Conservation (phyloP, 352 stramenopile genomes). For the Phytophthora ramorum region DNA sequence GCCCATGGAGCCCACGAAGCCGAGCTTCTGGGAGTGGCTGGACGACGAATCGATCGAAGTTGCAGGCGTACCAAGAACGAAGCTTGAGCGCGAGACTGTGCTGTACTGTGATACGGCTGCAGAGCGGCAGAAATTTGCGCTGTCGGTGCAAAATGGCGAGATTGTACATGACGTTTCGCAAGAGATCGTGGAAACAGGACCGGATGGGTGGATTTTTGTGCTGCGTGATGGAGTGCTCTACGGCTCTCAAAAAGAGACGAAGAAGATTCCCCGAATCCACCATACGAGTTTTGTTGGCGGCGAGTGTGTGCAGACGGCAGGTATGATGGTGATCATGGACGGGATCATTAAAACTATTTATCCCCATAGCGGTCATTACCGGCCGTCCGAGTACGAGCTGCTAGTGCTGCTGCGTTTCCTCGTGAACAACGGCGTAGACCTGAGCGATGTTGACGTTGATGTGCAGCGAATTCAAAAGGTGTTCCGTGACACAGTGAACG, state of each 20-base stretch:
- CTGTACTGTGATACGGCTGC: conserved; percentile 93
- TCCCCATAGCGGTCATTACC: conserved; percentile 98
- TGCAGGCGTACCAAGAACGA: conserved; percentile 88
- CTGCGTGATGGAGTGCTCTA: conserved; percentile 95
- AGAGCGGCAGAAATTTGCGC: conserved; percentile 91
- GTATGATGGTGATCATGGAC: conserved; percentile 95
- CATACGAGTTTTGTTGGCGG: conserved; percentile 98
- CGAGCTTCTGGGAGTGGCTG: conserved; percentile 91
- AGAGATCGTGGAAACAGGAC: conserved; percentile 90
- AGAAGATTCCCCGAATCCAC: conserved; percentile 95
- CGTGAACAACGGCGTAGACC: conserved; percentile 89
- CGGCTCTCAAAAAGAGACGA: conserved; percentile 94
- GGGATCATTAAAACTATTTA: conserved; percentile 95
- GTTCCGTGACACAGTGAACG: conserved; percentile 86
- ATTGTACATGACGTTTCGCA: conserved; percentile 70
- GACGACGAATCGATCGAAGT: conserved; percentile 88
- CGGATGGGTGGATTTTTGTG: conserved; percentile 98
- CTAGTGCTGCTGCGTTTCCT: conserved; percentile 95
- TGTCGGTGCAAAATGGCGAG: conserved; percentile 72
- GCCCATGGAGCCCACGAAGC: conserved; percentile 66
- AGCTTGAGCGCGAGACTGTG: conserved; percentile 96
- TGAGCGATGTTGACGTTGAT: conserved; percentile 93
- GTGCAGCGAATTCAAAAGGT: conserved; percentile 97
- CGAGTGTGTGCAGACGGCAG: conserved; percentile 96
- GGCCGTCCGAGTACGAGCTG: conserved; percentile 95